A percentile compares a stretch with the other conserved stretches of the same genome.
phyloP scores from a whole-genome alignment of 1,139 yeast genomes.

The Saccharomycopsis hybrid region DNA sequence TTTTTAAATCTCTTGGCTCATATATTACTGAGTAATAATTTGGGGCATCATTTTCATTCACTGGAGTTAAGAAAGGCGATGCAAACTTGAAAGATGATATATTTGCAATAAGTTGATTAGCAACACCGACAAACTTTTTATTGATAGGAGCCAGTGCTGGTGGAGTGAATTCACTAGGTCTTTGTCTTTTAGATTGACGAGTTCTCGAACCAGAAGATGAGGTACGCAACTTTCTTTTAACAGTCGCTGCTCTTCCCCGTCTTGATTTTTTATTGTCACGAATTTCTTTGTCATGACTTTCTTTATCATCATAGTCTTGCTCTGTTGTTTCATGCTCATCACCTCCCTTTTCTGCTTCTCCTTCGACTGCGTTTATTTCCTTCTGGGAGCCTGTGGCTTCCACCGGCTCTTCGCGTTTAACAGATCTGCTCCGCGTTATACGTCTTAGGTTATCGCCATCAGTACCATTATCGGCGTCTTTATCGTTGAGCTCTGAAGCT shows the following conservation, averaged over 20 bases:
- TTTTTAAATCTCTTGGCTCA: constrained; percentile 63
- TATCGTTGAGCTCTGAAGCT: not conserved
- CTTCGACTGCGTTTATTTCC: constrained; percentile 17
- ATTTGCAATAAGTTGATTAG: constrained; percentile 53
- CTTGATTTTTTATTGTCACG: constrained; percentile 11
- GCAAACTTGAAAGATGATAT: constrained; percentile 69
- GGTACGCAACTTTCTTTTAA: not conserved
- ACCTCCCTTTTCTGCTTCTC: constrained; percentile 15
- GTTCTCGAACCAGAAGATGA: constrained; percentile 4
- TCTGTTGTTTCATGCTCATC: constrained; percentile 8
- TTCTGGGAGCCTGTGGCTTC: not conserved
- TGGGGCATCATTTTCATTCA: constrained; percentile 60
- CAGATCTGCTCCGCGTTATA: not conserved
- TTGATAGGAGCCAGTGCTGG: constrained; percentile 26
- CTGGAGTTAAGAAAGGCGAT: constrained; percentile 68
- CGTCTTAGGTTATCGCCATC: not conserved
- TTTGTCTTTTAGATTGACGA: constrained; percentile 2
- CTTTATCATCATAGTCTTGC: constrained; percentile 4
- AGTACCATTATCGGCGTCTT: not conserved
- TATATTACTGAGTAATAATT: constrained; percentile 56
- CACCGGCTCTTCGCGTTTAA: constrained; percentile 2
- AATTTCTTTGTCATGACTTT: constrained; percentile 9
- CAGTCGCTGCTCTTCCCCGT: constrained; percentile 8
- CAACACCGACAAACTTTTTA: constrained; percentile 48
- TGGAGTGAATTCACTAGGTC: not conserved